A percentile compares a stretch with the other conserved stretches of the same genome.
Conservation (phyloP, 345 rosid species). For the Aurinia saxatilis region DNA sequence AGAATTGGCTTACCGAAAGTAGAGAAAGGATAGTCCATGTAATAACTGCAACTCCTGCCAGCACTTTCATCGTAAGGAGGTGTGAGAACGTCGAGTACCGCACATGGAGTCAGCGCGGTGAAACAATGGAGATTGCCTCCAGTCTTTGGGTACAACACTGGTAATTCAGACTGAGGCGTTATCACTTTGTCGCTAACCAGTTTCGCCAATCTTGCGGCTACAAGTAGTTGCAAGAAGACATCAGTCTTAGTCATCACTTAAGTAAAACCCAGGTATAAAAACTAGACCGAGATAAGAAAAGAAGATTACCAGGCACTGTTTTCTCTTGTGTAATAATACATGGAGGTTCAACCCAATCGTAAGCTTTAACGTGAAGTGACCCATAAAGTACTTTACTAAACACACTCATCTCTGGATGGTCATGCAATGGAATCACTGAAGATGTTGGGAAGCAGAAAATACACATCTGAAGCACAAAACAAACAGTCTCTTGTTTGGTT, state of each 20-base stretch:
- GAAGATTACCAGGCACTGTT: constrained; percentile 32
- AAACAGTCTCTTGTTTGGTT: neutral
- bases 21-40: constrained; percentile 68
- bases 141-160: constrained; percentile 66
- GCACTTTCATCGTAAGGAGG: constrained; percentile 76
- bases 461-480: constrained; percentile 58
- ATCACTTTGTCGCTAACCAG: constrained; percentile 53
- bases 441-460: constrained; percentile 94
- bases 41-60: constrained; percentile 79
- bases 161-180: constrained; percentile 56
- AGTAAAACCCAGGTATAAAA: neutral
- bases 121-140: constrained; percentile 94
- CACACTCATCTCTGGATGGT: constrained; percentile 96
- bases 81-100: constrained; percentile 81
- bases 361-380: constrained; percentile 87
- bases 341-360: constrained; percentile 94
- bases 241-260: neutral
- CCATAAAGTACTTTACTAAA: constrained; percentile 91
- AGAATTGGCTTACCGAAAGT: constrained; percentile 40
- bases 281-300: neutral
- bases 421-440: constrained; percentile 87
- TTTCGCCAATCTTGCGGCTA: constrained; percentile 70
- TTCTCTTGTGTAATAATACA: constrained; percentile 36
- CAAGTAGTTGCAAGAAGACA: neutral
- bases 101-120: constrained; percentile 88